phyloP scores from a whole-genome alignment of 306 rosid genomes.

The Clitoria ternatea region DNA sequence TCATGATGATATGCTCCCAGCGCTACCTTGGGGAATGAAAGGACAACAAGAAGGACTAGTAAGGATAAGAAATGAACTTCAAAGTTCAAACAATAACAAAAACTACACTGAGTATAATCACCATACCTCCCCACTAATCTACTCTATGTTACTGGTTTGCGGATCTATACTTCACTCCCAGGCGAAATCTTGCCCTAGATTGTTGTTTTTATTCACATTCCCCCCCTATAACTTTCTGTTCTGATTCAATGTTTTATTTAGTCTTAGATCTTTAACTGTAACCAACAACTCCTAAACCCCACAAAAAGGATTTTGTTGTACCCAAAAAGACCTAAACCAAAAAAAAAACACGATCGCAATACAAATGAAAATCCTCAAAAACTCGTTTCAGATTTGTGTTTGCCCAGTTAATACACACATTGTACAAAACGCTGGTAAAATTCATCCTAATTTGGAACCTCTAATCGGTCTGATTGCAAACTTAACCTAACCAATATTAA shows the following conservation, averaged over 20 bases:
- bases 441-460: neutral
- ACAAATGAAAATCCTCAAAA: neutral
- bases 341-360: neutral
- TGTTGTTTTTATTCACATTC: neutral
- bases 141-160: neutral
- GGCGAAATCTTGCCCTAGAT: neutral
- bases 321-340: neutral
- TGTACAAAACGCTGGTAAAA: neutral
- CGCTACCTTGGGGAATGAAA: conserved; percentile 9
- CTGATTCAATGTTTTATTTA: neutral
- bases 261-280: neutral
- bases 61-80: neutral
- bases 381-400: neutral
- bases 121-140: neutral
- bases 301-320: neutral
- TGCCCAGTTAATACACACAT: neutral
- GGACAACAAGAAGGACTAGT: neutral
- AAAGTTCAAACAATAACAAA: neutral
- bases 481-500: too few relatives aligned
- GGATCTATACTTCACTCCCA: neutral
- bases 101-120: neutral
- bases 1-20: conserved; percentile 19
- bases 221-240: neutral
- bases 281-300: neutral
- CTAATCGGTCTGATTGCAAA: neutral